Conservation (phyloP, 768 basidiomycete species). For the Cystofilobasidium bisporidii region DNA sequence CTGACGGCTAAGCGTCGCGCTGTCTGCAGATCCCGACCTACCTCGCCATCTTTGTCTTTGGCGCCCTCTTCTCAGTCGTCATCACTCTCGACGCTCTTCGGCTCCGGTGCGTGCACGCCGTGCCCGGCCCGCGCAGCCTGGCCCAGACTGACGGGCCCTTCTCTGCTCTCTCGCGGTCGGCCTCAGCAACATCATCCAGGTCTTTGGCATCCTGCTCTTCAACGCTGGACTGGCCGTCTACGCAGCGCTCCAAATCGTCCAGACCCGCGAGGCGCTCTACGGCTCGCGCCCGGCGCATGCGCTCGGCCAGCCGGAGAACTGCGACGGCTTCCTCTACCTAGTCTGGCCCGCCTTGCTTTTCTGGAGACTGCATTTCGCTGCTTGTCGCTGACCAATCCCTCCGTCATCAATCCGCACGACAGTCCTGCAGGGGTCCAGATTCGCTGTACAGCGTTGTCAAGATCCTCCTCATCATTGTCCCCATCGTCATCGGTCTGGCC, state of each 20-base stretch:
- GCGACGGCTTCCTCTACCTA: background rate
- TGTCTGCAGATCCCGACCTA: background rate
- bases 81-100: slow-evolving; percentile 17
- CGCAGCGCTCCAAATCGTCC: slow-evolving; percentile 12
- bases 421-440: slow-evolving; percentile 7
- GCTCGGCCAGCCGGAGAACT: background rate
- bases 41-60: slow-evolving; percentile 14
- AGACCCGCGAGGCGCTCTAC: slow-evolving; percentile 9
- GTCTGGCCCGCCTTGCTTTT: too few relatives aligned
- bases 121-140: too few relatives aligned
- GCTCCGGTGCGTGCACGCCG: slow-evolving; percentile 15
- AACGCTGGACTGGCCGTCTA: slow-evolving; percentile 13
- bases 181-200: slow-evolving; percentile 14
- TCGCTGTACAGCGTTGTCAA: slow-evolving; percentile 6
- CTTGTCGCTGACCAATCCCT: too few relatives aligned
- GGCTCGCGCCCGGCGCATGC: background rate
- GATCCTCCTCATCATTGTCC: slow-evolving; percentile 8
- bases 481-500: background rate
- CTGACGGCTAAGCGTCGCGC: too few relatives aligned
- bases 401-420: too few relatives aligned
- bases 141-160: background rate
- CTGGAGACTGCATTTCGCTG: too few relatives aligned
- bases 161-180: too few relatives aligned
- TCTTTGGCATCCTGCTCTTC: slow-evolving; percentile 6
- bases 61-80: background rate